These are phyloP conservation scores for Pleurotus pulmonarius DNA, from an alignment of 768 basidiomycete genomes.

Conservation along the genomic window DNA sequence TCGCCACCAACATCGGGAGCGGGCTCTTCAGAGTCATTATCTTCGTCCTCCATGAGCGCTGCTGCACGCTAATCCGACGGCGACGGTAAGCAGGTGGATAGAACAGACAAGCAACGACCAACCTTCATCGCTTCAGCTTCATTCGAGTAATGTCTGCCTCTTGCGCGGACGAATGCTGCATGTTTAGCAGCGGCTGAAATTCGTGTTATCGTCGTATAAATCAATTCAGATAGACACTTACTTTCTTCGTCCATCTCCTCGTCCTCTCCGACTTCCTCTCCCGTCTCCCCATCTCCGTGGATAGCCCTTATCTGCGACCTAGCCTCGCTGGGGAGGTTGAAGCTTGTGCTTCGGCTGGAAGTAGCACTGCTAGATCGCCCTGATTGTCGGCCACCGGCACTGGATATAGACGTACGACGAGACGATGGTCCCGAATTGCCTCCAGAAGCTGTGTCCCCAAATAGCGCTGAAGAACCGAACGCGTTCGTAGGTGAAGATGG, in stretches of 20 bases:
- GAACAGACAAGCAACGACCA: conserved; percentile 12
- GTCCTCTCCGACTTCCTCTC: conserved; percentile 67
- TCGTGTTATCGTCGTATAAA: conserved; percentile 4
- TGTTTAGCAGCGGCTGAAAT: conserved; percentile 73
- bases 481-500: conserved; percentile 30
- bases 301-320: conserved; percentile 50
- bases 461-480: conserved; percentile 33
- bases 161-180: conserved; percentile 74
- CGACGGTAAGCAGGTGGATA: too few species aligned
- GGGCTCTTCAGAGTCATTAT: conserved; percentile 40
- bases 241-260: conserved; percentile 92
- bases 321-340: conserved; percentile 72
- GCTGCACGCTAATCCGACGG: conserved; percentile 50
- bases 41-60: conserved; percentile 60
- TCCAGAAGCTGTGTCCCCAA: conserved; percentile 45
- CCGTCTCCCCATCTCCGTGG: conserved; percentile 47
- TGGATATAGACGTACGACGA: conserved; percentile 71
- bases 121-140: conserved; percentile 95
- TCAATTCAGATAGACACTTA: conserved; percentile 28
- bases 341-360: conserved; percentile 80
- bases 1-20: conserved; percentile 19
- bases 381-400: conserved; percentile 49
- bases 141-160: conserved; percentile 85
- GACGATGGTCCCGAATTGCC: conserved; percentile 67
- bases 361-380: conserved; percentile 58